These are phyloP conservation scores for Ettlia oleoabundans DNA, from an alignment of 139 green algal genomes.

Conservation along the genomic window DNA sequence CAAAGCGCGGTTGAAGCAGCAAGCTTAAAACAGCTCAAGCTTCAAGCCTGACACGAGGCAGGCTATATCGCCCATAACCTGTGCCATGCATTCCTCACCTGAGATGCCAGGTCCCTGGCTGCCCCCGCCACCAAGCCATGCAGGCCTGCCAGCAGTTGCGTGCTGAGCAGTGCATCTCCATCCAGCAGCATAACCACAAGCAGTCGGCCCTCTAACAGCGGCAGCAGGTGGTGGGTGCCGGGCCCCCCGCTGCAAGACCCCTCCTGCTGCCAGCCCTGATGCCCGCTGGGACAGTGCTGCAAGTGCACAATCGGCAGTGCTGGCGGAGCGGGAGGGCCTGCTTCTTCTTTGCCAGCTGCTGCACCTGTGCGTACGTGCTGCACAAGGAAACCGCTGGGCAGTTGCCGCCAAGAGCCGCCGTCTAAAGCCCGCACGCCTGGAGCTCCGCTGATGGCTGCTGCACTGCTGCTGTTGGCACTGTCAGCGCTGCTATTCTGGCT, in stretches of 20 bases:
- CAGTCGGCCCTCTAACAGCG: constrained; percentile 27
- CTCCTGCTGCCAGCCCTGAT: neutral
- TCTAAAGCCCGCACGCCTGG: constrained; percentile 16
- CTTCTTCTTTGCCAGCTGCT: too few species aligned
- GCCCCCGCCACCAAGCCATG: neutral
- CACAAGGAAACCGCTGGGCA: constrained; percentile 45
- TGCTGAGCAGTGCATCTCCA: neutral
- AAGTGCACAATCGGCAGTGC: constrained; percentile 8
- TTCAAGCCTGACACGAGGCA: too few species aligned
- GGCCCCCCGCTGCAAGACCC: neutral
- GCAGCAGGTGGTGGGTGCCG: constrained; percentile 29
- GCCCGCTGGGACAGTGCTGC: neutral
- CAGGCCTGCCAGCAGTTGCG: constrained; percentile 10
- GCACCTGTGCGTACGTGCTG: neutral
- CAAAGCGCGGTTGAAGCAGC: neutral
- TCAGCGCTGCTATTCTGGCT: neutral
- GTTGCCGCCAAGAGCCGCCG: constrained; percentile 31
- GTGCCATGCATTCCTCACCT: constrained; percentile 1
- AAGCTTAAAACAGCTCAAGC: neutral
- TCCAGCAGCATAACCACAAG: constrained; percentile 26
- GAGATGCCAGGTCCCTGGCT: neutral
- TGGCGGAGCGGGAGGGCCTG: neutral
- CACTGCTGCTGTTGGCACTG: neutral
- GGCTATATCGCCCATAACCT: too few species aligned
- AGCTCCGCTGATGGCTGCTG: neutral